Base-by-base conservation (phyloP, 441 rosid genomes). In the Macaranga tanarius region DNA sequence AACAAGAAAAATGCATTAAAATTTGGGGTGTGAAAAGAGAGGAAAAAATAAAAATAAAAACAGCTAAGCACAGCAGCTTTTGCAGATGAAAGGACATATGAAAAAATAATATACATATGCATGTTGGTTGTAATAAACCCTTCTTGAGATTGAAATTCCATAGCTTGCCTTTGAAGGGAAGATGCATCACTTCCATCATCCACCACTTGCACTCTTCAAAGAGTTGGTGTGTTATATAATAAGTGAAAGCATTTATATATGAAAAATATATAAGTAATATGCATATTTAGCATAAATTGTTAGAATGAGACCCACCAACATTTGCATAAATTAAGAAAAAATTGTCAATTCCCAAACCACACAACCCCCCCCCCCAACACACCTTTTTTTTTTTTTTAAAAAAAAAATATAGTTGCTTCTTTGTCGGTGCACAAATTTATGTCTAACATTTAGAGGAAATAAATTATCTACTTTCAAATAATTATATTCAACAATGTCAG, bases 141-240 rank as follows among this genome's bases (percentile, higher is more conserved):
- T 8, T 45, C 10, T 20, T 31, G 28, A 67, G 12, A 67, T 19
- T 64, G 62, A 55, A 64, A 19, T 13, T 45, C n/a, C n/a, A 42
- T 60, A 59, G 74, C 75, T 59, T 76, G 5, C 2, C 57, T 70
- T 70, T 71, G 67, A 76, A 76, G 79, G 68, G 51, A 66, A 62
- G 64, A 23, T 51, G 45, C 8, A 22, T 0, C 12, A 6, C 8
- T 15, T 9, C 0, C 61, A 1, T 38, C 7, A 19, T 50, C 42
- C 45, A 48, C 16, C 47, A 12, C 2, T 67, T 61, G 26, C 20
- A 28, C 61, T 54, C 23, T 47, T 2, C 4, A 2, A 16, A 50
- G 26, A 55, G 47, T 28, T 19, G 64, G 44, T 47, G 20, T 62
- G 42, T 62, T 22, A 10, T 34, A 12, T 38, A 67, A 57, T 45